Percentiles rank a stretch among this genome's conserved stretches.
These are phyloP conservation scores for Aspergillus sp. DNA, from an alignment of 2,329 filamentous ascomycete genomes.

Conservation along the genomic window DNA sequence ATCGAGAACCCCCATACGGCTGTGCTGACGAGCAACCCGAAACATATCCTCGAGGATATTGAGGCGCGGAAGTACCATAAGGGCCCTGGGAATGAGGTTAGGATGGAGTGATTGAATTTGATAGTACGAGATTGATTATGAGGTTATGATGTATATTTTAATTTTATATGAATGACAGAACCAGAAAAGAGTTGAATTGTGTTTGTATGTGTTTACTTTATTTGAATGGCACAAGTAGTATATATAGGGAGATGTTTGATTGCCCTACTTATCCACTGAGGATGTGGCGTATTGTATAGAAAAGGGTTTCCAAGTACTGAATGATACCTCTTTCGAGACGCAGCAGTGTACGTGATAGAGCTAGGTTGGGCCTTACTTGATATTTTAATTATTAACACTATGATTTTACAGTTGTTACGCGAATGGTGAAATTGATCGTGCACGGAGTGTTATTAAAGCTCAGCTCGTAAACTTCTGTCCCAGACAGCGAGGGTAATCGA, in stretches of 20 bases:
- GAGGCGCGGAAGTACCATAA: constrained; percentile 36
- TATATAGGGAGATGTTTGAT: background rate
- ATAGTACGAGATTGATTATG: background rate
- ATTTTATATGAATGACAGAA: background rate
- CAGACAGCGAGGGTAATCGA: constrained; percentile 14
- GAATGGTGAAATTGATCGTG: background rate
- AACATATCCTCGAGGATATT: constrained; percentile 39
- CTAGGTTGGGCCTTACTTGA: no score
- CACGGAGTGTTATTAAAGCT: background rate
- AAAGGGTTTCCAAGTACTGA: background rate
- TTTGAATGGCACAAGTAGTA: background rate
- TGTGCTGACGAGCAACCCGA: constrained; percentile 43
- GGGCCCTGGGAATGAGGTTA: constrained; percentile 7
- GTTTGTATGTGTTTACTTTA: background rate
- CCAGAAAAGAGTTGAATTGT: background rate
- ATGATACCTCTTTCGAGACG: background rate
- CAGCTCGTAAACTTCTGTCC: constrained; percentile 8
- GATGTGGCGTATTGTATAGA: no score
- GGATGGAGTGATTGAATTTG: no score
- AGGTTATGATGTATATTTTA: background rate
- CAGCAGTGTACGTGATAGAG: background rate
- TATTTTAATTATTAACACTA: no score
- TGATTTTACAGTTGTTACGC: no score
- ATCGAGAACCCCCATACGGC: constrained; percentile 15
- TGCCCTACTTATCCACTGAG: background rate